Percentiles rank a stretch among this genome's conserved stretches.
Conservation (phyloP, 1,284 basidiomycete species). For the Phellopilus nigrolimitatus region DNA sequence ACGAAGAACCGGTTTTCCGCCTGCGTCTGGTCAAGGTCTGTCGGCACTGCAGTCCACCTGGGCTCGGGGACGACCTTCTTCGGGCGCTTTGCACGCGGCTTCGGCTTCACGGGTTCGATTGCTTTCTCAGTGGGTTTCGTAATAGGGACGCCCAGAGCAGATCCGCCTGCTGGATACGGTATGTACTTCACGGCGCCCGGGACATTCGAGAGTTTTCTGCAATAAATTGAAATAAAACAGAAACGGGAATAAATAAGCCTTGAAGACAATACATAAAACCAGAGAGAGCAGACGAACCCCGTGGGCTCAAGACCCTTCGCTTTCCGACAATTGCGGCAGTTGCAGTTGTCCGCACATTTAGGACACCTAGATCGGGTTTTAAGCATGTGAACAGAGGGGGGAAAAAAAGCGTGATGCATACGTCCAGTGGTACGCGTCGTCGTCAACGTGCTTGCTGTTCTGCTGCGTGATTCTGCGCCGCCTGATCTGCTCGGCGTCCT, state of each 20-base stretch:
- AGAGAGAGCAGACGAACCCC: conserved; percentile 45
- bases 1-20: conserved; percentile 51
- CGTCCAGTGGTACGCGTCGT: conserved; percentile 49
- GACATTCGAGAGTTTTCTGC: too few relatives aligned
- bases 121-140: not conserved
- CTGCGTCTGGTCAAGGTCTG: conserved; percentile 39
- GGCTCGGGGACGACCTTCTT: conserved; percentile 30
- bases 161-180: too few relatives aligned
- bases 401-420: conserved; percentile 28
- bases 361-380: conserved; percentile 49
- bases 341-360: conserved; percentile 59
- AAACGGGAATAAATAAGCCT: too few relatives aligned
- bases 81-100: conserved; percentile 4
- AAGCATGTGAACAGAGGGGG: not conserved
- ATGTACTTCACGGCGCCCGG: too few relatives aligned
- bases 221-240: too few relatives aligned
- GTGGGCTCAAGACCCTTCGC: conserved; percentile 52
- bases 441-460: conserved; percentile 33
- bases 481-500: conserved; percentile 44
- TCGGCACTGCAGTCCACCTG: conserved; percentile 47
- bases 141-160: not conserved
- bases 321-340: conserved; percentile 60
- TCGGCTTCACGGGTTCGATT: not conserved
- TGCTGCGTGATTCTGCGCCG: conserved; percentile 22
- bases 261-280: too few relatives aligned